Conservation (phyloP, 345 rosid species). For the Syzygium aqueum region DNA sequence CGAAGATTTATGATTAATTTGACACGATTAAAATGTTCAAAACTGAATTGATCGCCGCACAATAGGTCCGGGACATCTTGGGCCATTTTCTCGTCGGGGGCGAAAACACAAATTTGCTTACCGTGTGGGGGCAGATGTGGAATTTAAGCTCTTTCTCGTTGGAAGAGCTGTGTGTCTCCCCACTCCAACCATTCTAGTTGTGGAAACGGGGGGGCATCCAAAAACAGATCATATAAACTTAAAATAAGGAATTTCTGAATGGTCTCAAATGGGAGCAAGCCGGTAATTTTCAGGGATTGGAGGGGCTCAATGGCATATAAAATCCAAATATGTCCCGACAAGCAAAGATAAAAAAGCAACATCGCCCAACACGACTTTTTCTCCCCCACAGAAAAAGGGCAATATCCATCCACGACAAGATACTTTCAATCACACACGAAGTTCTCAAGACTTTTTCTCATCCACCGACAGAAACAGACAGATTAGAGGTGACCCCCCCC, state of each 20-base stretch:
- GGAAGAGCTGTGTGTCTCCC: background rate
- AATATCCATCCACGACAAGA: background rate
- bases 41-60: rapidly evolving
- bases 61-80: background rate
- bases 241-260: background rate
- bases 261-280: too few relatives aligned
- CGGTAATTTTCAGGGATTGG: background rate
- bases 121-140: background rate
- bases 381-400: background rate
- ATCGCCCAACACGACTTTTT: background rate
- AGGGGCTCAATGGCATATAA: background rate
- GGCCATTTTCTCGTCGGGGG: rapidly evolving
- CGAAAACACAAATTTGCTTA: background rate
- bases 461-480: background rate
- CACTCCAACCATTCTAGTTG: background rate
- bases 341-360: background rate
- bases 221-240: too few relatives aligned
- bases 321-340: background rate
- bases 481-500: background rate
- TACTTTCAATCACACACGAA: background rate
- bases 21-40: rapidly evolving
- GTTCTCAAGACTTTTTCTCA: background rate
- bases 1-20: rapidly evolving
- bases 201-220: background rate
- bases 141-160: background rate